A percentile compares a stretch with the other conserved stretches of the same genome.
These are phyloP conservation scores for Pisolithus marmoratus DNA, from an alignment of 768 basidiomycete genomes.

Conservation along the genomic window DNA sequence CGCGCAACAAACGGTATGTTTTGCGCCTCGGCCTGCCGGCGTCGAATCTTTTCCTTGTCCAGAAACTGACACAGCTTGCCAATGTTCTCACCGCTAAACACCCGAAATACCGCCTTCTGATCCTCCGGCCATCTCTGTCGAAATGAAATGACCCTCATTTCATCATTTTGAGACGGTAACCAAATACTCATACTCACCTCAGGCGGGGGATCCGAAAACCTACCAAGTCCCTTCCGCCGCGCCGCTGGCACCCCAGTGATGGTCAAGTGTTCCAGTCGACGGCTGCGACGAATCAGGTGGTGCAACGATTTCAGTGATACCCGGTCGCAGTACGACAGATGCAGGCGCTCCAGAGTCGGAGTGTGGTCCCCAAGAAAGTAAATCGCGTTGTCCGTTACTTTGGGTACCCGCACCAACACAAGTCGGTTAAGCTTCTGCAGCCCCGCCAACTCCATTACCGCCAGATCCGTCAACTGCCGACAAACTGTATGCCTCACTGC, in stretches of 20 bases:
- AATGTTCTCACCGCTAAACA: slow-evolving; percentile 71
- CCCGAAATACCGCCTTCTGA: slow-evolving; percentile 70
- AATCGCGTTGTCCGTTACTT: slow-evolving; percentile 80
- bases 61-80: slow-evolving; percentile 58
- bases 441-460: slow-evolving; percentile 72
- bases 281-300: slow-evolving; percentile 54
- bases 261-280: slow-evolving; percentile 65
- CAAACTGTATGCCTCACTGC: slow-evolving; percentile 49
- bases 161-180: background rate
- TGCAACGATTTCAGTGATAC: slow-evolving; percentile 75
- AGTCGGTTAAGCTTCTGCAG: slow-evolving; percentile 68
- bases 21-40: slow-evolving; percentile 50
- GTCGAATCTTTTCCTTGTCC: slow-evolving; percentile 60
- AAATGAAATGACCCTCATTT: slow-evolving; percentile 1
- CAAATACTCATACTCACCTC: slow-evolving; percentile 32
- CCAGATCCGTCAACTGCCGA: slow-evolving; percentile 76
- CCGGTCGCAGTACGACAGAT: slow-evolving; percentile 82
- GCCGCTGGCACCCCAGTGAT: slow-evolving; percentile 77
- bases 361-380: slow-evolving; percentile 73
- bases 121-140: slow-evolving; percentile 56
- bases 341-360: slow-evolving; percentile 65
- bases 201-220: slow-evolving; percentile 74
- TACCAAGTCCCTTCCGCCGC: slow-evolving; percentile 58
- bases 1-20: slow-evolving; percentile 56
- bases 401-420: slow-evolving; percentile 73